Evolutionary conservation across 805 yeast genomes (phyloP).

Genomic region (Maudiozyma bulderi): DNA sequence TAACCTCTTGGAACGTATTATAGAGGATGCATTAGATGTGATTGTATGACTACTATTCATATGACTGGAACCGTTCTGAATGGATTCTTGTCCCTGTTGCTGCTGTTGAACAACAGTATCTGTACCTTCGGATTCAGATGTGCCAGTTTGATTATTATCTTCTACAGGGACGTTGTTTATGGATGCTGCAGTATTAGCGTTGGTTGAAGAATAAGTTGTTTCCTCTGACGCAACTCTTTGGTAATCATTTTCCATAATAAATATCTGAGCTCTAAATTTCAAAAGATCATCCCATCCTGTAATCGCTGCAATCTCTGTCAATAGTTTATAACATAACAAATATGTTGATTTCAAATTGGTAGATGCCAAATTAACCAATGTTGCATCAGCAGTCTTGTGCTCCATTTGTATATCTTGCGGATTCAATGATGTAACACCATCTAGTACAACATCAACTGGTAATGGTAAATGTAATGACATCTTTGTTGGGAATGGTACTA

Average conservation of each 20-base stretch:
- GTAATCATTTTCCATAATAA: slow-evolving; percentile 61
- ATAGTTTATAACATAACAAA: slow-evolving; percentile 46
- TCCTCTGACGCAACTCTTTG: slow-evolving; percentile 23
- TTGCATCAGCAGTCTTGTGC: slow-evolving; percentile 55
- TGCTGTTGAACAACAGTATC: background rate
- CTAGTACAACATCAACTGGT: slow-evolving; percentile 64
- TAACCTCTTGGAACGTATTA: slow-evolving; percentile 48
- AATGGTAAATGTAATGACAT: slow-evolving; percentile 55
- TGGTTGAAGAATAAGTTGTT: slow-evolving; percentile 4
- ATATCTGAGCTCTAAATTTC: slow-evolving; percentile 49
- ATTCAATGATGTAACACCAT: slow-evolving; percentile 58
- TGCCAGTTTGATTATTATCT: background rate
- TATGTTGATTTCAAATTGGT: slow-evolving; percentile 53
- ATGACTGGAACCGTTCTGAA: background rate
- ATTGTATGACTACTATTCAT: background rate
- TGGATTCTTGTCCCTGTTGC: too few relatives aligned
- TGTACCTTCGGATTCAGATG: background rate
- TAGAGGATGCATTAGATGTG: slow-evolving; percentile 11
- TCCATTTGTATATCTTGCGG: slow-evolving; percentile 57
- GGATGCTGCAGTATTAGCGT: slow-evolving; percentile 4
- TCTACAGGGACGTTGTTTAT: background rate
- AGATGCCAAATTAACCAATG: slow-evolving; percentile 55
- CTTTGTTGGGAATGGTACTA: slow-evolving; percentile 36
- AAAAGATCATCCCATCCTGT: slow-evolving; percentile 68
- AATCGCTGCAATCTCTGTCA: slow-evolving; percentile 54